Evolutionary conservation across 176 grass and related monocot species (phyloP), one percentile per base, ranked within the genome.

Genomic region (Triticum urartu): DNA sequence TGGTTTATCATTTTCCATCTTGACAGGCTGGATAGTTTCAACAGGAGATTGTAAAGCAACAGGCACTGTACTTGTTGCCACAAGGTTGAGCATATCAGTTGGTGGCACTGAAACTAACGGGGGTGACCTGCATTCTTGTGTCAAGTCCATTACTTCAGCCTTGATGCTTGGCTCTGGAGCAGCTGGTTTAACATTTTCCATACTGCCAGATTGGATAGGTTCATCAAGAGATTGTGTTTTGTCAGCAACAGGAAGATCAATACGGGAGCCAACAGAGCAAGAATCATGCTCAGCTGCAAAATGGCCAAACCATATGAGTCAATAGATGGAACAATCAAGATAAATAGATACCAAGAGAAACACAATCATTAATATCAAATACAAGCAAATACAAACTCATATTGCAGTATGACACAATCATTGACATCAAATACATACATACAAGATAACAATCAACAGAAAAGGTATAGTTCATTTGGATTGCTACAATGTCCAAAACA

Each of bases 251-350:
- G 20, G 34, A 38, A 76, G 77, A 67, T 47, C 42, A 18, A 72
- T 87, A 84, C 54, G 14, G 7, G 76, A 64, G 32, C 60, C 68
- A 80, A n/a, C 7, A 76, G 68, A 78, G 56, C 25, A 36, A 54
- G 69, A 80, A 60, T 77, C n/a, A 35, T 22, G 69, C 54, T 84
- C 78, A 45, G 22, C 84, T 92, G 79, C 67, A 89, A 25, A 77
- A 80, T 79, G 36, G 69, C 11, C 80, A 91, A 32, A 76, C 36
- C 59, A 70, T 33, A 52, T 22, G n/a, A 70, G 38, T 63, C 9
- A 66, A 38, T 81, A 17, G 62, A 85, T 48, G 61, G 50, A 77
- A 39, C 73, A 70, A 68, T 76, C 12, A 30, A 80, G 61, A 75
- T 75, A 58, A 25, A 75, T 75, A 58, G 17, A 24, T 6, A 56